Conservation (phyloP, 352 stramenopile species). For the Pilasporangium apinafurcum region DNA sequence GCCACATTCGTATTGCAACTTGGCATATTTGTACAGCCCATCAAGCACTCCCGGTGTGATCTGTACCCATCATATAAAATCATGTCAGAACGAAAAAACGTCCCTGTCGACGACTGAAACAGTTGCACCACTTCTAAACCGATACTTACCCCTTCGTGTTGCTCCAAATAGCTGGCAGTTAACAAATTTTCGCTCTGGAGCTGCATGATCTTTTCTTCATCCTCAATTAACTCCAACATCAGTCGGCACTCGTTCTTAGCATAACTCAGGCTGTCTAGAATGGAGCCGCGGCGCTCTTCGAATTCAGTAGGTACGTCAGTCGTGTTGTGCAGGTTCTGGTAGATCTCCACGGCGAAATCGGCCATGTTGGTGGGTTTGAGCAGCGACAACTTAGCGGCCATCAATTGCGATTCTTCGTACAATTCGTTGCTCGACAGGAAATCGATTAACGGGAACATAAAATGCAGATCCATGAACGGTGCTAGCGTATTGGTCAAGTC, state of each 20-base stretch:
- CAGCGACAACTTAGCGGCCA: constrained; percentile 88
- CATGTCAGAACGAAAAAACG: background rate
- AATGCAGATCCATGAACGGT: constrained; percentile 95
- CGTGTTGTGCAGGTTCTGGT: constrained; percentile 87
- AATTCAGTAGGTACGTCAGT: constrained; percentile 75
- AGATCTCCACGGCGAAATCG: constrained; percentile 96
- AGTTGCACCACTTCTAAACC: background rate
- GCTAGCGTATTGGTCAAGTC: constrained; percentile 93
- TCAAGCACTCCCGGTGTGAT: constrained; percentile 89
- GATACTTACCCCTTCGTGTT: constrained; percentile 65
- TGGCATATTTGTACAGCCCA: constrained; percentile 92
- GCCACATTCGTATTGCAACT: constrained; percentile 96
- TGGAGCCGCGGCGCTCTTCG: constrained; percentile 68
- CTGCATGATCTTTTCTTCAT: constrained; percentile 85
- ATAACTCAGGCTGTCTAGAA: constrained; percentile 68
- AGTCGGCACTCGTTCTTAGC: constrained; percentile 67
- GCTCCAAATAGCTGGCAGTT: constrained; percentile 72
- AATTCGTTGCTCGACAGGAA: constrained; percentile 89
- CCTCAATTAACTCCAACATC: constrained; percentile 78
- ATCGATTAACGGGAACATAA: constrained; percentile 97
- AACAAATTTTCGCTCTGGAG: constrained; percentile 79
- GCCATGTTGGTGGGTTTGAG: constrained; percentile 96
- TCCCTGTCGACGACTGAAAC: background rate
- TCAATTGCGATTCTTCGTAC: constrained; percentile 90
- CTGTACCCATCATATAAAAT: constrained; percentile 10